Base-by-base conservation (phyloP, 805 yeast genomes). In the Candida ascalaphidarum region DNA sequence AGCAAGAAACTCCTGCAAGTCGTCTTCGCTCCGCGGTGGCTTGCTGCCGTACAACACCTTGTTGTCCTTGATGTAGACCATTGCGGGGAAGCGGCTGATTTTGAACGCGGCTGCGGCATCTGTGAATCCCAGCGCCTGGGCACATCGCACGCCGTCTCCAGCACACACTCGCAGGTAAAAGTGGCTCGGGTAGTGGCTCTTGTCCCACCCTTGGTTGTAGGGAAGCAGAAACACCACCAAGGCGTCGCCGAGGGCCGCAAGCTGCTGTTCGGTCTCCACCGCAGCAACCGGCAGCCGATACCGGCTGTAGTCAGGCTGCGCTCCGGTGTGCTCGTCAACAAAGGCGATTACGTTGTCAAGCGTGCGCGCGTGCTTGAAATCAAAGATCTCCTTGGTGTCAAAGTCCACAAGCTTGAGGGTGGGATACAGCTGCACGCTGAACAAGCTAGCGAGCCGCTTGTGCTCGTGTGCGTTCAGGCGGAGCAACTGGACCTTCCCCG, bases 361-460 rank as follows among this genome's bases (percentile, higher is more conserved):
- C 12, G 39, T 39, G 20, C 58, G 31, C 18, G 8, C 8, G n/a
- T 36, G 30, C 2, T 24, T 25, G 17, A 57, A 61, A 2, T 42
- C 40, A 40, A 55, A 74, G 4, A 68, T 52, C 30, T 55, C 50
- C 26, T 58, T 61, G 2, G 70, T 67, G 22, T 52, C 50, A 26
- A 55, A 52, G 19, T 64, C 48, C 34, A 69, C 64, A 19, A 75
- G 41, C 37, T 64, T 61, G 27, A 76, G 32, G 1, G 67, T 54
- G 2, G 83, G 83, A 42, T 57, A 76, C 12, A 58, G 60, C 8
- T 39, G 34, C 3, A 75, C 52, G 11, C 43, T 40, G 33, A 71
- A 71, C 26, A 61, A 44, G 19, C 39, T 40, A 21, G 63, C 48
- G 5, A 71, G 46, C 11, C 58, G 43, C 21, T 42, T 46, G 36